phyloP scores from a whole-genome alignment of 192 early-diverging fungal species.

The Coemansia sp. region DNA sequence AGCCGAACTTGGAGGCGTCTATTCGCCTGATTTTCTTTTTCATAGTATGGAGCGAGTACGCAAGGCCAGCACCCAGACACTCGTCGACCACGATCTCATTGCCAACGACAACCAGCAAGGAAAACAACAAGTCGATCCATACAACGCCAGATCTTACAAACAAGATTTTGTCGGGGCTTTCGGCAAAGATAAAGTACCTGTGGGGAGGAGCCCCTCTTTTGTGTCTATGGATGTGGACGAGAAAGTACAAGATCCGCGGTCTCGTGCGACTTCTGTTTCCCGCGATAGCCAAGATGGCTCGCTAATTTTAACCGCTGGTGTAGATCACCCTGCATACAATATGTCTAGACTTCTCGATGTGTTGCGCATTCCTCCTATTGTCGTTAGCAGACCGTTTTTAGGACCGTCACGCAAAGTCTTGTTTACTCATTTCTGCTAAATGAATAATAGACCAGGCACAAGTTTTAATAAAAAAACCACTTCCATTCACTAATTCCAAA shows the following conservation, averaged over 20 bases:
- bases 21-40: slow-evolving; percentile 17
- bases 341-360: slow-evolving; percentile 31
- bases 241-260: slow-evolving; percentile 9
- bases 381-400: slow-evolving; percentile 35
- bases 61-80: slow-evolving; percentile 16
- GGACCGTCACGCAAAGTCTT: slow-evolving; percentile 22
- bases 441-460: no score
- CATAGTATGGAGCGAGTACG: slow-evolving; percentile 5
- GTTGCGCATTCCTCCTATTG: slow-evolving; percentile 31
- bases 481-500: slow-evolving; percentile 5
- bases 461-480: background rate
- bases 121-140: no score
- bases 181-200: background rate
- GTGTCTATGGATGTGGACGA: slow-evolving; percentile 39
- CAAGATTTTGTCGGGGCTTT: background rate
- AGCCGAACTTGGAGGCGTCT: slow-evolving; percentile 29
- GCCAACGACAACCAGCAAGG: background rate
- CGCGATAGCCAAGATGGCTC: no score
- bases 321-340: slow-evolving; percentile 1
- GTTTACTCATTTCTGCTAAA: no score
- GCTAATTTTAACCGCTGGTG: background rate
- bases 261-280: no score
- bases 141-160: background rate
- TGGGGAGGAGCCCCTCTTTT: background rate
- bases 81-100: background rate